Evolutionary conservation across 371 early-diverging fungal species (phyloP), one percentile per base, ranked within the genome.

Genomic region (Rhizopus delemar): DNA sequence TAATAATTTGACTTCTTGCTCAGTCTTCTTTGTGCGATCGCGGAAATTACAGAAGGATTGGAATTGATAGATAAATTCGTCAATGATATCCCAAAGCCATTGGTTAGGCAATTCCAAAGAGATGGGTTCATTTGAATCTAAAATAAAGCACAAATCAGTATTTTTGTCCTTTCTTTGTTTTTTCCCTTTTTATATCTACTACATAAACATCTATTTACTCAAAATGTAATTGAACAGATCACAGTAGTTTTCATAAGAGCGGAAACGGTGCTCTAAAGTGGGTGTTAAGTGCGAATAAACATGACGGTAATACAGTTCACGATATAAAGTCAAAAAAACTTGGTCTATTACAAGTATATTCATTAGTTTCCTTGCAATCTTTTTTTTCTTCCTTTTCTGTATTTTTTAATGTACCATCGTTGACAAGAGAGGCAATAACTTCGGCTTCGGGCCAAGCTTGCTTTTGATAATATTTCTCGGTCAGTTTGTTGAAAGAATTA

Each of bases 21-120:
- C 89, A 31, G 82, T 73, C 77, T 91, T 89, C 80, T 86, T 85
- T 59, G 86, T 74, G 59, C 93, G 91, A 77, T 86, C 91, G 59
- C 96, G 90, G 82, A 88, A 95, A 68, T 90, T 88, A 79, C 94
- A 92, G 86, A 94, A 97, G 46, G 95, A 87, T 82, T 97, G 96
- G 90, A 94, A 97, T 82, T 97, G 97, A 75, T 94, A 97, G 64
- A 97, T 95, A 77, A 97, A 96, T 80, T 97, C 97, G 69, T 97
- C 97, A 67, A 97, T 94, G 68, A 97, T 96, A 78, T 97, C 97
- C 96, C 96, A 97, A 51, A 97, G 83, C 97, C 97, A 97, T 81
- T 94, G 94, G 81, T 93, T 95, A 34, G 97, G 97, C 63, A 97
- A 86, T 78, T 97, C 97, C 51, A 93, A 80, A 45, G 85, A 83